A percentile compares a stretch with the other conserved stretches of the same genome.
Conservation (phyloP, 2,329 filamentous ascomycete species). For the Zymoseptoria ardabiliae region DNA sequence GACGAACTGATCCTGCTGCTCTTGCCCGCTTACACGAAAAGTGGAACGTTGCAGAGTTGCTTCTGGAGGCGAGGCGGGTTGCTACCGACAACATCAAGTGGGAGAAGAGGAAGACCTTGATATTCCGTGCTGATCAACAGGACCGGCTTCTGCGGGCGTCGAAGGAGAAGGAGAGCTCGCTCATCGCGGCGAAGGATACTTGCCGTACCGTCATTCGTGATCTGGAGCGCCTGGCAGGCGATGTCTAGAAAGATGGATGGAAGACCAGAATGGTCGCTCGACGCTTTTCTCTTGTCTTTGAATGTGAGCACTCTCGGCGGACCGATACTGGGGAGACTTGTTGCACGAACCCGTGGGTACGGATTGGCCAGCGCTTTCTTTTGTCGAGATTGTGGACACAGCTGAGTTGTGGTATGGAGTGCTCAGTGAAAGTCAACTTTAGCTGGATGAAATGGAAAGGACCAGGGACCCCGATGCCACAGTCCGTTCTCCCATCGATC, state of each 20-base stretch:
- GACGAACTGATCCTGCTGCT: neutral
- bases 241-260: neutral
- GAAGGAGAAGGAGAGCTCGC: neutral
- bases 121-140: neutral
- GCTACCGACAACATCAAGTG: neutral
- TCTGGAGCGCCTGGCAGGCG: neutral
- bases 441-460: no score
- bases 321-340: no score
- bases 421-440: no score
- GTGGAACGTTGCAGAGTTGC: neutral
- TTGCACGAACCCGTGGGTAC: neutral
- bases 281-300: neutral
- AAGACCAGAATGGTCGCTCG: neutral
- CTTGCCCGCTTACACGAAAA: neutral
- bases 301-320: no score
- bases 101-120: neutral
- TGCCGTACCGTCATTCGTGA: neutral
- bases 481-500: no score
- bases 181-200: neutral
- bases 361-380: neutral
- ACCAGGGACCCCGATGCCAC: no score
- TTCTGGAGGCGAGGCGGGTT: neutral
- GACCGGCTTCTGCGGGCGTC: neutral
- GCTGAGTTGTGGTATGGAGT: neutral
- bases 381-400: neutral